A percentile compares a stretch with the other conserved stretches of the same genome.
Evolutionary conservation across 257 asterid genomes (phyloP).

Genomic region (Petrea volubilis): DNA sequence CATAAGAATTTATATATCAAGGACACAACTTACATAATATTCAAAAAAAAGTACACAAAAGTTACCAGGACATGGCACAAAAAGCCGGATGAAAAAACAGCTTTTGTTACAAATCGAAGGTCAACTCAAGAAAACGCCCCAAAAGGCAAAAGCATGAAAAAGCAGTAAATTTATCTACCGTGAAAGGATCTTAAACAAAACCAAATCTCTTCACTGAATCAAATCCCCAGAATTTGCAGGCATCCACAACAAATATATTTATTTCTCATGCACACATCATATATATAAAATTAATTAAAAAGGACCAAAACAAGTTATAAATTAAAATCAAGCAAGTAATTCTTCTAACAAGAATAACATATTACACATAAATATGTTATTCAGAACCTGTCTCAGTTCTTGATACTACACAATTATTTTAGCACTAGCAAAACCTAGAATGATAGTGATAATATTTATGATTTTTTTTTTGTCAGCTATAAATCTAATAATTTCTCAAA

Average conservation of each 20-base stretch:
- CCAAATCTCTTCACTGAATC: slow-evolving; percentile 28
- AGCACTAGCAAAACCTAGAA: not conserved
- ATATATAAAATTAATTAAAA: no score
- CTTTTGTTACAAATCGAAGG: slow-evolving; percentile 27
- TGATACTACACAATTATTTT: not conserved
- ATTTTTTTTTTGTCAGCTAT: not conserved
- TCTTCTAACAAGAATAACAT: not conserved
- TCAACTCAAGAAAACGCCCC: slow-evolving; percentile 34
- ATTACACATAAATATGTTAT: not conserved
- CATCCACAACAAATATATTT: not conserved
- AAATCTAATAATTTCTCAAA: not conserved
- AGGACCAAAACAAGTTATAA: not conserved
- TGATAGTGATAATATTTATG: no score
- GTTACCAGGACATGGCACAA: slow-evolving; percentile 6
- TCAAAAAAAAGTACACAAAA: not conserved
- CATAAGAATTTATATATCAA: no score
- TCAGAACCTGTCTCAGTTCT: no score
- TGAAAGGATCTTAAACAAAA: slow-evolving; percentile 21
- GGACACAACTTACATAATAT: not conserved
- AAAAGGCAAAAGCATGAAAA: slow-evolving; percentile 30
- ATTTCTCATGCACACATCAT: no score
- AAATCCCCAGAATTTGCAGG: slow-evolving; percentile 14
- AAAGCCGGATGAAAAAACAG: slow-evolving; percentile 18
- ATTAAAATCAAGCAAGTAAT: not conserved
- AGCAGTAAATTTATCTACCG: slow-evolving; percentile 15